Evolutionary conservation across 106 monocot genomes (phyloP), one percentile per base, ranked within the genome.

Genomic region (Gastrodia elata): DNA sequence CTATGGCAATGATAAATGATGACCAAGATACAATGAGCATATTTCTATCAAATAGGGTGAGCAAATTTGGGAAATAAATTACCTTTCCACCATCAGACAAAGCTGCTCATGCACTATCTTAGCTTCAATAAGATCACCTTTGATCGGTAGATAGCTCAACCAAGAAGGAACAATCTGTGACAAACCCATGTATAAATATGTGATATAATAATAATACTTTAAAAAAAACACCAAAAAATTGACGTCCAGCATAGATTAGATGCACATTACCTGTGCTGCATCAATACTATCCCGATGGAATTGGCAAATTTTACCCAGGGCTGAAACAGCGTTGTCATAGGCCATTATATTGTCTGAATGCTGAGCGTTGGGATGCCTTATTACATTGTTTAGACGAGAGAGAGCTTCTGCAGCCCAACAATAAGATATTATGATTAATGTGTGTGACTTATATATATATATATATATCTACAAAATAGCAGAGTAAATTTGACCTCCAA

Each of bases 281-380:
- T 97, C 86, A 73, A 97, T 88, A 58, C 75, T 68, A 36, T 92
- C 84, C 14, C 92, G 82, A 69, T 97, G 96, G 52, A 81, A 90
- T 37, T 81, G 82, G 71, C 96, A 97, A 70, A 97, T 84, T 79
- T 92, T 97, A 15, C 96, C 96, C 26, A 92, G 74, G 36, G 96
- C 96, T 16, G 96, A 97, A 75, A 97, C 90, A 79, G 92, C 89
- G 82, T 97, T 97, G 52, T 97, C 96, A 78, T 88, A 97, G 36
- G 92, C 96, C 96, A 97, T 92, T 58, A 92, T 35, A 76, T 97
- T 92, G 68, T 97, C 92, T 38, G 90, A 42, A 71, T 83, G 78
- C 22, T 55, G 77, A 33, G 90, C 89, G 74, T 92, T 80, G 30
- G 92, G 86, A 28, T 92, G 89, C 41, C 86, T 79, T 52, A 97